A percentile compares a stretch with the other conserved stretches of the same genome.
Conservation (phyloP, 1,139 yeast species). For the Pichia sp. region DNA sequence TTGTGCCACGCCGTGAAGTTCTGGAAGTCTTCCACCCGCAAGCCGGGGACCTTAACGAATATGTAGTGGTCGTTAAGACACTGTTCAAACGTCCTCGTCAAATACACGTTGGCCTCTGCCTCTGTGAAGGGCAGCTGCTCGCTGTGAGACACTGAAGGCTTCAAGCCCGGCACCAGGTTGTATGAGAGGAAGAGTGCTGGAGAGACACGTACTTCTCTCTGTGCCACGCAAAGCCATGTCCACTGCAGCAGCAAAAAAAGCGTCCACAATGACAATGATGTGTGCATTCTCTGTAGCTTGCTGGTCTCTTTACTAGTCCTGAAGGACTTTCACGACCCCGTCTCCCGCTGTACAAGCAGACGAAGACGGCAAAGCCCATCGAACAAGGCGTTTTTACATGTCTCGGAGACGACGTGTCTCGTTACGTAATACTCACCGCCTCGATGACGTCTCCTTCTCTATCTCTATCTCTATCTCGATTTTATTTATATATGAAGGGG, state of each 20-base stretch:
- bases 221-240: neutral
- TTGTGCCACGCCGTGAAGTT: constrained; percentile 48
- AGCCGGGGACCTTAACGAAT: constrained; percentile 67
- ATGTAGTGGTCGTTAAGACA: constrained; percentile 72
- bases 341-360: too few relatives aligned
- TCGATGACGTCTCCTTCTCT: neutral
- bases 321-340: too few relatives aligned
- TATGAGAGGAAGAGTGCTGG: constrained; percentile 28
- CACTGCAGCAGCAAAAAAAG: neutral
- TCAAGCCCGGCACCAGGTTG: constrained; percentile 36
- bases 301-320: too few relatives aligned
- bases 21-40: constrained; percentile 54
- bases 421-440: neutral
- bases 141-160: constrained; percentile 32
- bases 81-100: constrained; percentile 48
- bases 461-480: neutral
- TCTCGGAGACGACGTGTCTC: neutral
- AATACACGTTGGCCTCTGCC: constrained; percentile 43
- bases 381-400: neutral
- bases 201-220: constrained; percentile 8
- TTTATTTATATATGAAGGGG: neutral
- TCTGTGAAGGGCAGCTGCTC: constrained; percentile 35
- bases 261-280: neutral
- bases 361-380: neutral
- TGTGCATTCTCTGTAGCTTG: neutral